Evolutionary conservation across 768 basidiomycete species (phyloP).

Genomic region (Podaxis sp.): DNA sequence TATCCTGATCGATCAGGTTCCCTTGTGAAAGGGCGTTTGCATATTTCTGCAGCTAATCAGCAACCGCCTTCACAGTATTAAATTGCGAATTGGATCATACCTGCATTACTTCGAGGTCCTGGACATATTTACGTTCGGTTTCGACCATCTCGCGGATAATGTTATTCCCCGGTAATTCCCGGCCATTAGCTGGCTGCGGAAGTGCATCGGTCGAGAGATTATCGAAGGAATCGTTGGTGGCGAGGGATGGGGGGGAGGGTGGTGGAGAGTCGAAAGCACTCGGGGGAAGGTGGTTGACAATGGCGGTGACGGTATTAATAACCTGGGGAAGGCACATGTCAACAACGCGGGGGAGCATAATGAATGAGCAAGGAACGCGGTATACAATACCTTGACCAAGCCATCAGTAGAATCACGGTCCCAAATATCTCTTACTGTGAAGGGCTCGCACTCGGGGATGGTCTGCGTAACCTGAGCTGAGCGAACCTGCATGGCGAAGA

Average conservation of each 20-base stretch:
- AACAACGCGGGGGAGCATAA: slow-evolving; percentile 4
- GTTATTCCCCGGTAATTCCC: slow-evolving; percentile 67
- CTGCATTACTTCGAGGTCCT: slow-evolving; percentile 95
- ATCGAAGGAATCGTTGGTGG: slow-evolving; percentile 57
- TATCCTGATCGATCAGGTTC: slow-evolving; percentile 89
- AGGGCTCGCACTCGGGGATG: slow-evolving; percentile 71
- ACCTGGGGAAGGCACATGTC: slow-evolving; percentile 45
- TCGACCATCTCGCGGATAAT: slow-evolving; percentile 87
- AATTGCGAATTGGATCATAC: slow-evolving; percentile 38
- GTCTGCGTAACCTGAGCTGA: slow-evolving; percentile 53
- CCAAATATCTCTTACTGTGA: slow-evolving; percentile 90
- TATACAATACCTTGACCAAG: slow-evolving; percentile 81
- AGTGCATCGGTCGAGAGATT: slow-evolving; percentile 45
- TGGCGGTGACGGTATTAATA: slow-evolving; percentile 80
- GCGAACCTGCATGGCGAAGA: slow-evolving; percentile 87
- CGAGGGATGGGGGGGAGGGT: slow-evolving; percentile 51
- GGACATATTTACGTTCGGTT: slow-evolving; percentile 95
- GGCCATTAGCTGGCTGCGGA: slow-evolving; percentile 45
- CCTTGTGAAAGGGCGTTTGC: slow-evolving; percentile 76
- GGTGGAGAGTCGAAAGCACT: slow-evolving; percentile 63
- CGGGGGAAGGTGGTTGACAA: slow-evolving; percentile 72
- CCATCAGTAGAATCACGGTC: slow-evolving; percentile 90
- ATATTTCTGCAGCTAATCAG: slow-evolving; percentile 64
- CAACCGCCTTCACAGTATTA: slow-evolving; percentile 12
- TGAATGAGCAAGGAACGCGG: slow-evolving; percentile 5